Evolutionary conservation across 2,329 filamentous ascomycete genomes (phyloP).

Genomic region (Hansfordia pulvinata): DNA sequence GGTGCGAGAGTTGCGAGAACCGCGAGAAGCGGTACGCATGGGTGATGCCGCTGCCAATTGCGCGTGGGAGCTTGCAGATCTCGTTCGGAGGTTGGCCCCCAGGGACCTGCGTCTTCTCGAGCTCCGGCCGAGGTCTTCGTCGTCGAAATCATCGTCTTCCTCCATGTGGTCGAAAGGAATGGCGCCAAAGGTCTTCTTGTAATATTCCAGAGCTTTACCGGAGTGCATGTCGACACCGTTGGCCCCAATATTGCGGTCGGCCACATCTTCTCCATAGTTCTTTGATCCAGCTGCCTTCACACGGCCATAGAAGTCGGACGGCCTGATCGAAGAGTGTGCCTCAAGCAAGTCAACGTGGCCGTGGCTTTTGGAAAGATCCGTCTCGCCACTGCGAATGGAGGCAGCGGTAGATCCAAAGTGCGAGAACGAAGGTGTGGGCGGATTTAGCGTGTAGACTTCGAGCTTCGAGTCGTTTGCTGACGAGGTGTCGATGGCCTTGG

Average conservation of each 20-base stretch:
- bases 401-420: no score
- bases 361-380: no score
- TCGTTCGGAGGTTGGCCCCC: no score
- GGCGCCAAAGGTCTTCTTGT: conserved; percentile 10
- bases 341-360: conserved; percentile 39
- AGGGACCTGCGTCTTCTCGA: no score
- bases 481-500: conserved; percentile 8
- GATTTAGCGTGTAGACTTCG: no score
- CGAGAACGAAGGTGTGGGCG: no score
- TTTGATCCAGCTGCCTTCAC: conserved; percentile 34
- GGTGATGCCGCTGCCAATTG: no score
- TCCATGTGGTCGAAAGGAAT: conserved; percentile 5
- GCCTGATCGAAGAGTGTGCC: conserved; percentile 37
- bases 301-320: conserved; percentile 32
- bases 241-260: conserved; percentile 41
- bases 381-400: conserved; percentile 18
- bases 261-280: conserved; percentile 52
- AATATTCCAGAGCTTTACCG: conserved; percentile 20
- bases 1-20: no score
- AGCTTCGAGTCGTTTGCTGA: no score
- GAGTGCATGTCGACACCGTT: conserved; percentile 20
- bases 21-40: no score
- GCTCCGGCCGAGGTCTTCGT: conserved; percentile 10
- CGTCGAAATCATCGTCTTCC: conserved; percentile 5
- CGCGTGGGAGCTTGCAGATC: no score